Conservation (phyloP, 176 grass and related monocot genomes). For the Canna indica region DNA sequence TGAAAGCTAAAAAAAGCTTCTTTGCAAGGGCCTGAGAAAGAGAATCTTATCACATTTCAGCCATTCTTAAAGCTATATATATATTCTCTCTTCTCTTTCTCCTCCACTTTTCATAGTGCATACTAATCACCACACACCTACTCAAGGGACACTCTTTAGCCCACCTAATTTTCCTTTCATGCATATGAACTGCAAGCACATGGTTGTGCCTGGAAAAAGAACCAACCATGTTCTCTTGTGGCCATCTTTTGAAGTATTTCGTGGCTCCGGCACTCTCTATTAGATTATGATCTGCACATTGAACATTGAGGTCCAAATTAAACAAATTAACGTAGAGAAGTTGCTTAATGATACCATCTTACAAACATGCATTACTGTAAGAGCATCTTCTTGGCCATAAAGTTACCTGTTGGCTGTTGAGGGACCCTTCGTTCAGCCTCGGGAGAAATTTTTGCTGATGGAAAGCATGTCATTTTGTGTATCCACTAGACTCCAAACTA, state of each 20-base stretch:
- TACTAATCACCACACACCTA: background rate
- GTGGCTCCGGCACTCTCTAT: too few species aligned
- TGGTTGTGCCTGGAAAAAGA: background rate
- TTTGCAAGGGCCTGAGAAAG: background rate
- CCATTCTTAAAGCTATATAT: constrained; percentile 2
- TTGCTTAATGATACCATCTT: background rate
- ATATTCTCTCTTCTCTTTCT: background rate
- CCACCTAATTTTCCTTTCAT: background rate
- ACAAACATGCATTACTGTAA: background rate
- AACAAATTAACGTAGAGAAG: background rate
- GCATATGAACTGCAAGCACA: constrained; percentile 2
- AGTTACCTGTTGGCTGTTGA: background rate
- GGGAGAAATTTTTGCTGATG: constrained; percentile 1
- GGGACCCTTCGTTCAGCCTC: background rate
- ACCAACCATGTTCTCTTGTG: background rate
- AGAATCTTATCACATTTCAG: constrained; percentile 8
- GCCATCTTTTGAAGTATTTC: background rate
- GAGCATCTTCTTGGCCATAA: background rate
- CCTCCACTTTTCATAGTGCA: background rate
- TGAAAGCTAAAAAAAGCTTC: background rate
- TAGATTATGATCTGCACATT: background rate
- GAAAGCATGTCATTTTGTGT: background rate
- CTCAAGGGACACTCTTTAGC: background rate
- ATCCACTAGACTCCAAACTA: background rate
- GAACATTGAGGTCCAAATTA: background rate